These are phyloP conservation scores for Candida ovalis DNA, from an alignment of 805 yeast species.

Conservation along the genomic window DNA sequence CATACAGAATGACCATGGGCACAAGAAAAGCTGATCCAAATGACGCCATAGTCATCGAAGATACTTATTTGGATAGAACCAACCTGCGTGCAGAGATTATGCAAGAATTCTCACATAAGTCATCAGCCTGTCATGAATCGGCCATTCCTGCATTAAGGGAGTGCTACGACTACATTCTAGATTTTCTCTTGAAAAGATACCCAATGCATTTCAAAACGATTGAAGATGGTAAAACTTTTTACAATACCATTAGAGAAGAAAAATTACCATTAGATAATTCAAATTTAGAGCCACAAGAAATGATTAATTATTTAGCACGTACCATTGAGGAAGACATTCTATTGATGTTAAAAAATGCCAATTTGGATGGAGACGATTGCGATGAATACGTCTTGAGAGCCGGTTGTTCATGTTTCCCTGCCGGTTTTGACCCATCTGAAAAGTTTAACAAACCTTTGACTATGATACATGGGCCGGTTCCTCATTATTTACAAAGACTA, in stretches of 20 bases:
- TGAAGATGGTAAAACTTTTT: constrained; percentile 18
- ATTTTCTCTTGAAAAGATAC: constrained; percentile 43
- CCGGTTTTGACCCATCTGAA: constrained; percentile 64
- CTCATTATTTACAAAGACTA: constrained; percentile 54
- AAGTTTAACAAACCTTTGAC: constrained; percentile 54
- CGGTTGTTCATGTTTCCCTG: constrained; percentile 60
- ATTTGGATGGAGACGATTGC: constrained; percentile 29
- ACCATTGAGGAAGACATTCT: constrained; percentile 63
- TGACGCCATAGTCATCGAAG: constrained; percentile 60
- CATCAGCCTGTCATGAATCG: constrained; percentile 32
- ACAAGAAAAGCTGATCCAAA: constrained; percentile 43
- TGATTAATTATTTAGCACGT: constrained; percentile 15
- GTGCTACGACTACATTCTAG: constrained; percentile 36
- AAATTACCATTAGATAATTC: constrained; percentile 31
- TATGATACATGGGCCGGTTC: constrained; percentile 67
- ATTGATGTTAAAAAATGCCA: constrained; percentile 41
- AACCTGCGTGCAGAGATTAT: constrained; percentile 35
- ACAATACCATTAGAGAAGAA: constrained; percentile 41
- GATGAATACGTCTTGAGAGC: constrained; percentile 60
- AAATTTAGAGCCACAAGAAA: constrained; percentile 7
- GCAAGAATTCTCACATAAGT: constrained; percentile 30
- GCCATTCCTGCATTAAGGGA: constrained; percentile 42
- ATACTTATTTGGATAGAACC: constrained; percentile 48
- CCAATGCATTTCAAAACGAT: constrained; percentile 45
- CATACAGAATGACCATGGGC: constrained; percentile 62